Evolutionary conservation across 176 grass and related monocot genomes (phyloP).

Genomic region (Metroxylon sagu): DNA sequence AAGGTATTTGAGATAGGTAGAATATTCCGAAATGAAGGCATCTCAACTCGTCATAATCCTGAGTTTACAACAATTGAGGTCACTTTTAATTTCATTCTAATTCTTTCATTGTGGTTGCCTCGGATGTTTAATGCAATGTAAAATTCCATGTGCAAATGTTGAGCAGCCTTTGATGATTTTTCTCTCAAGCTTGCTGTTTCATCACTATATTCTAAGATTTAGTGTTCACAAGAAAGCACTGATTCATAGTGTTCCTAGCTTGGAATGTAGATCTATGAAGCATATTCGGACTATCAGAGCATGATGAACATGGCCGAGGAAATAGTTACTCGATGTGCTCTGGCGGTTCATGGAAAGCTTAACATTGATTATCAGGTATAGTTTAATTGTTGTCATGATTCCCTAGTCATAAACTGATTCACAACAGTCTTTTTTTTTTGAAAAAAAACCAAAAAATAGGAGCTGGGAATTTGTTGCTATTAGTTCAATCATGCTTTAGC

Average conservation of each 20-base stretch:
- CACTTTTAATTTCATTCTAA: not conserved
- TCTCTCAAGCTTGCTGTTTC: not conserved
- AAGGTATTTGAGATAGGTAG: slow-evolving; percentile 97
- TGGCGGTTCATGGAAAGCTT: slow-evolving; percentile 67
- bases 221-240: not conserved
- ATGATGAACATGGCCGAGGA: slow-evolving; percentile 99
- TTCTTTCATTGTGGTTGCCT: too few species aligned
- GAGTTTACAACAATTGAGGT: slow-evolving; percentile 99
- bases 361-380: slow-evolving; percentile 85
- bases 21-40: slow-evolving; percentile 98
- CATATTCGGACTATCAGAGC: slow-evolving; percentile 99
- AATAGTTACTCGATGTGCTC: slow-evolving; percentile 75
- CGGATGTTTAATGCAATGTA: too few species aligned
- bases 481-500: too few species aligned
- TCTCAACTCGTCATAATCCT: slow-evolving; percentile 98
- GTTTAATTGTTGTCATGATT: not conserved
- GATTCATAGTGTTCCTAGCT: slow-evolving; percentile 4
- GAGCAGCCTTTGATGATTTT: slow-evolving; percentile 1
- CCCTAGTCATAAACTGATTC: too few species aligned
- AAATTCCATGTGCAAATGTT: too few species aligned
- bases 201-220: too few species aligned
- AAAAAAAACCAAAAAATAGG: too few species aligned
- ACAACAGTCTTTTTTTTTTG: too few species aligned
- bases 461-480: too few species aligned
- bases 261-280: slow-evolving; percentile 93